These are phyloP conservation scores for Phlyctochytrium bullatum DNA, from an alignment of 192 early-diverging fungal genomes.

Conservation along the genomic window DNA sequence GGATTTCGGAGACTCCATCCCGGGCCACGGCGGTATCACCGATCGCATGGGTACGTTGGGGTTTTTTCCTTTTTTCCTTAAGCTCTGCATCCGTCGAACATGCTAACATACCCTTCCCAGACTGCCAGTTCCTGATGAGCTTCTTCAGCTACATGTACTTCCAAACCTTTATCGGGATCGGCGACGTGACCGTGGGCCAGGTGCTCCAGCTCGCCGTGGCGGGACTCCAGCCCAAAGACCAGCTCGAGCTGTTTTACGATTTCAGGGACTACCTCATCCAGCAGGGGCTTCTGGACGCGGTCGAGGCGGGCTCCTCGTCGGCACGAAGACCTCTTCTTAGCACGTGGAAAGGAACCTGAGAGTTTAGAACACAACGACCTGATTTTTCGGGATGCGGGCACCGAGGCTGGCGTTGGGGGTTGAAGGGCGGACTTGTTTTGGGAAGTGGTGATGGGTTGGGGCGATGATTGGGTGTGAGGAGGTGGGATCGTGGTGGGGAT, in stretches of 20 bases:
- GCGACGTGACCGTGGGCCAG: conserved; percentile 54
- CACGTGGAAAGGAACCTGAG: too few species aligned
- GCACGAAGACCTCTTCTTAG: background rate
- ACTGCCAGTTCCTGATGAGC: conserved; percentile 98
- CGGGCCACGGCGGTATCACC: conserved; percentile 95
- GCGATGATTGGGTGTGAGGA: too few species aligned
- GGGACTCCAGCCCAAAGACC: conserved; percentile 5
- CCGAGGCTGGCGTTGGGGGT: too few species aligned
- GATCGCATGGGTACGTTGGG: conserved; percentile 72
- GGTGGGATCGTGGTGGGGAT: too few species aligned
- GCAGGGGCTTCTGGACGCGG: conserved; percentile 1
- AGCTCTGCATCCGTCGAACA: background rate
- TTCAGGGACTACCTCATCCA: conserved; percentile 7
- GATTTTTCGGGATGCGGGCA: too few species aligned
- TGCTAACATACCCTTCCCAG: conserved; percentile 26
- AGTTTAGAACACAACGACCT: too few species aligned
- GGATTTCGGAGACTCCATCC: conserved; percentile 95
- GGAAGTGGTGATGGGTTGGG: too few species aligned
- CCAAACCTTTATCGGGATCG: conserved; percentile 65
- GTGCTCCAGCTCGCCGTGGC: conserved; percentile 23
- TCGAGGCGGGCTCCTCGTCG: conserved; percentile 1
- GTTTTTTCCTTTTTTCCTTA: too few species aligned
- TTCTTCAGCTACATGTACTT: conserved; percentile 91
- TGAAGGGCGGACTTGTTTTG: too few species aligned
- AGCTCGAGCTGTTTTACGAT: conserved; percentile 17